Evolutionary conservation across 805 yeast genomes (phyloP), one percentile per base, ranked within the genome.

Genomic region (Candida ficus): DNA sequence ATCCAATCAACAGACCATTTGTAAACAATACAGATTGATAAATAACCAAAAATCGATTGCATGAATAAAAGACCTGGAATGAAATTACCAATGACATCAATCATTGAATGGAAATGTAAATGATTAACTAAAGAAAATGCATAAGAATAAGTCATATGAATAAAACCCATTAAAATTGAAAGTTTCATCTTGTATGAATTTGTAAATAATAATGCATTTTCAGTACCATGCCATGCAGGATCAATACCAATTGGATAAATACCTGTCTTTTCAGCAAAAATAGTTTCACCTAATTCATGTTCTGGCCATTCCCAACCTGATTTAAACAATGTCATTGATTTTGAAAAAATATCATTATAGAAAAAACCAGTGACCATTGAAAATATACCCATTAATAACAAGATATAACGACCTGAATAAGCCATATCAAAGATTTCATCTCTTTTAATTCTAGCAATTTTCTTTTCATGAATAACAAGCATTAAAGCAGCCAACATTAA

Each of bases 351-450:
- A 75, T 93, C 99, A 62, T 93, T 93, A 72, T 93, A 93, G 47
- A 93, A 65, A 46, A 91, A 63, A 4, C 99, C 99, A 1, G 98
- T 91, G 68, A 88, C 88, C 77, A 93, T 86, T 43, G 99, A 90
- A 58, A 93, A 93, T 2, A 76, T 52, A 16, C 99, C 99, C 99
- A 93, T 93, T 45, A 93, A 66, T 49, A 89, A 68, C 40, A 93
- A 66, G 42, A 93, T 88, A 60, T 93, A 93, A 55, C 99, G 78
- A 33, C 99, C 99, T 17, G 79, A 67, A 61, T 72, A 93, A 0
- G 96, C 97, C 98, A 93, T 93, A 57, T 90, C 98, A 54, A 89
- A 86, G 37, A 95, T 88, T 61, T 93, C 99, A 58, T 88, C 97
- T 57, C 90, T 75, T 57, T 83, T 76, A 71, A 80, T 73, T 38